phyloP scores from a whole-genome alignment of 1,139 yeast genomes.

The Pichia sp. region DNA sequence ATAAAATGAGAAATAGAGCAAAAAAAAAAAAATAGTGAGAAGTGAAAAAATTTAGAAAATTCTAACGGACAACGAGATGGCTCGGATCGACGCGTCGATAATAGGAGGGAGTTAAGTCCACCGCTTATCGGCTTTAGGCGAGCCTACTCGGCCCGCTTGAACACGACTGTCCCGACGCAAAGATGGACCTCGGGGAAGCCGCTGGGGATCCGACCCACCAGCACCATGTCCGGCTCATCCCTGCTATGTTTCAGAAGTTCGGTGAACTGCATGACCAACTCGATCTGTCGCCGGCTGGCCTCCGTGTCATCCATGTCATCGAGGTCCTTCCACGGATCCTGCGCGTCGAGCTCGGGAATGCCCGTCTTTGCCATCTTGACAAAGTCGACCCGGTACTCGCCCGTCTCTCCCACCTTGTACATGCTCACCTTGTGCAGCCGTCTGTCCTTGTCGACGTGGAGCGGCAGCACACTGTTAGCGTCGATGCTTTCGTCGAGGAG shows the following conservation, averaged over 20 bases:
- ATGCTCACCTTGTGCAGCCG: conserved; percentile 21
- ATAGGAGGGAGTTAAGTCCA: too few species aligned
- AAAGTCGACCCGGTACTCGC: conserved; percentile 25
- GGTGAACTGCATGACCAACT: conserved; percentile 18
- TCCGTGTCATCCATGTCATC: conserved; percentile 15
- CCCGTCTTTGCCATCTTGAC: conserved; percentile 20
- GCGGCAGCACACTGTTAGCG: conserved; percentile 8
- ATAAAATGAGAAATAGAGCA: too few species aligned
- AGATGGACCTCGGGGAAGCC: conserved; percentile 19
- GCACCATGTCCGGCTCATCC: conserved; percentile 25
- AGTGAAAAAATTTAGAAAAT: not conserved
- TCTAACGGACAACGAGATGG: too few species aligned
- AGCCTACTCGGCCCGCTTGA: conserved; percentile 15
- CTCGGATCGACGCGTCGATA: conserved; percentile 1
- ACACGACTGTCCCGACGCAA: conserved; percentile 22
- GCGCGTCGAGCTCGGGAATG: conserved; percentile 15
- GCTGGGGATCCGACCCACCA: conserved; percentile 17
- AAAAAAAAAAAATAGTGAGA: not conserved
- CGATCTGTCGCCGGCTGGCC: conserved; percentile 14
- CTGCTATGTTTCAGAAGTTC: conserved; percentile 19
- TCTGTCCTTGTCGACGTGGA: conserved; percentile 17
- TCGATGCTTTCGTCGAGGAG: conserved; percentile 19
- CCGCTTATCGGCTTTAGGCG: too few species aligned
- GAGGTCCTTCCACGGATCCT: conserved; percentile 26
- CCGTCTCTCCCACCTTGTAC: conserved; percentile 18